These are phyloP conservation scores for Wickerhamiella azyma DNA, from an alignment of 805 yeast species.

Conservation along the genomic window DNA sequence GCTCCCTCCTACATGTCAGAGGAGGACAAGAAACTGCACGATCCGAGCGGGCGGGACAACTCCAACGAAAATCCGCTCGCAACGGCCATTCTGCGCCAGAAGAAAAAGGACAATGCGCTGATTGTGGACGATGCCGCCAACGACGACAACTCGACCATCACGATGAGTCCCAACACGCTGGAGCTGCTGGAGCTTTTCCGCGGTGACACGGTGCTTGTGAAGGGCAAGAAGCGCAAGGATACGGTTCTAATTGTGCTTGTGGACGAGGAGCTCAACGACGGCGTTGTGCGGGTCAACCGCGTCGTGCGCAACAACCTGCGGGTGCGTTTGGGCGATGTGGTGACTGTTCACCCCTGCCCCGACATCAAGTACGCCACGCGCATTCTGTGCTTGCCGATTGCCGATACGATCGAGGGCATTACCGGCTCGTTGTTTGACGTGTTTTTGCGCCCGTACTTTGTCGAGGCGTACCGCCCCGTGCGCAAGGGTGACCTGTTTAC, in stretches of 20 bases:
- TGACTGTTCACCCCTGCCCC: constrained; percentile 88
- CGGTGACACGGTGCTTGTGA: constrained; percentile 94
- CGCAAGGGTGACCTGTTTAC: constrained; percentile 94
- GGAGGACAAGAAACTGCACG: constrained; percentile 9
- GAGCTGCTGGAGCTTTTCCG: constrained; percentile 88
- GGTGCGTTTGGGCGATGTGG: constrained; percentile 84
- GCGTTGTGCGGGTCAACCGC: constrained; percentile 85
- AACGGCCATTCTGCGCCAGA: constrained; percentile 90
- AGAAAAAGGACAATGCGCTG: constrained; percentile 81
- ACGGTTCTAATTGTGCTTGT: constrained; percentile 91
- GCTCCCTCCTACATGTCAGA: constrained; percentile 1
- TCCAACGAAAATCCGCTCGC: constrained; percentile 59
- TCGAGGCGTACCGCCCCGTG: constrained; percentile 97
- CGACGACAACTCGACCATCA: constrained; percentile 90
- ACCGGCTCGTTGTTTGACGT: constrained; percentile 95
- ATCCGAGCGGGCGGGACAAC: constrained; percentile 10
- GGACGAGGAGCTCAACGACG: constrained; percentile 94
- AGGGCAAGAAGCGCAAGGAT: constrained; percentile 96
- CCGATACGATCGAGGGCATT: constrained; percentile 95
- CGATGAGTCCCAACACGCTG: constrained; percentile 91
- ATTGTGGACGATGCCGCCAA: constrained; percentile 93
- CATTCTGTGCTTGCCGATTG: constrained; percentile 89
- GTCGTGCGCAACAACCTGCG: constrained; percentile 91
- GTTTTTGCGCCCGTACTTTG: constrained; percentile 92
- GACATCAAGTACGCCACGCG: constrained; percentile 95